These are phyloP conservation scores for Candida montana DNA, from an alignment of 805 yeast genomes.

Conservation along the genomic window DNA sequence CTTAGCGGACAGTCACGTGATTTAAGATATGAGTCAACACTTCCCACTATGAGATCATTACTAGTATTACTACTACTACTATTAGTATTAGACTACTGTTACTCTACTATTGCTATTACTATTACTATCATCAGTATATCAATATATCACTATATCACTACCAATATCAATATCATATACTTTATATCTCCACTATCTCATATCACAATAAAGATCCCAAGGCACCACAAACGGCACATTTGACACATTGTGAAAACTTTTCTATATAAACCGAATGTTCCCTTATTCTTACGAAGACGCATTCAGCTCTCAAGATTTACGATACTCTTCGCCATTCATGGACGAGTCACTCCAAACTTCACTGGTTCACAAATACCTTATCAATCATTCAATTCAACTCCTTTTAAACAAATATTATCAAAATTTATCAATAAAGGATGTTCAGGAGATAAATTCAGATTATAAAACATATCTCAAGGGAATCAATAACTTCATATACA, in stretches of 20 bases:
- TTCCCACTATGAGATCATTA: too few species aligned
- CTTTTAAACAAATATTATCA: constrained; percentile 3
- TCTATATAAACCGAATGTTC: not conserved
- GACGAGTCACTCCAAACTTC: not conserved
- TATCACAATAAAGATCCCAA: too few species aligned
- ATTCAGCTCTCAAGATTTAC: too few species aligned
- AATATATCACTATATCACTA: too few species aligned
- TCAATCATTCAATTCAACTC: constrained; percentile 5
- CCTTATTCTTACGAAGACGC: not conserved
- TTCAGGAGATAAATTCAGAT: not conserved
- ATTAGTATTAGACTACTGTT: too few species aligned
- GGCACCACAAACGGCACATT: constrained; percentile 5
- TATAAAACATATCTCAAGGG: not conserved
- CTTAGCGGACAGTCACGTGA: constrained; percentile 4
- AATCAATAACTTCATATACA: not conserved
- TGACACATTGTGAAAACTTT: constrained; percentile 5
- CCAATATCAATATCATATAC: too few species aligned
- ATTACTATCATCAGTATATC: too few species aligned
- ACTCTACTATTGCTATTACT: too few species aligned
- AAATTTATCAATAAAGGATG: not conserved
- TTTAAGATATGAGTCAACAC: not conserved
- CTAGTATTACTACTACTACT: too few species aligned
- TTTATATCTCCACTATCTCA: too few species aligned
- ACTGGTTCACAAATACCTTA: constrained; percentile 3
- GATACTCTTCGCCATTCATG: too few species aligned